phyloP scores from a whole-genome alignment of 805 yeast species.

The Candida vaughaniae region DNA sequence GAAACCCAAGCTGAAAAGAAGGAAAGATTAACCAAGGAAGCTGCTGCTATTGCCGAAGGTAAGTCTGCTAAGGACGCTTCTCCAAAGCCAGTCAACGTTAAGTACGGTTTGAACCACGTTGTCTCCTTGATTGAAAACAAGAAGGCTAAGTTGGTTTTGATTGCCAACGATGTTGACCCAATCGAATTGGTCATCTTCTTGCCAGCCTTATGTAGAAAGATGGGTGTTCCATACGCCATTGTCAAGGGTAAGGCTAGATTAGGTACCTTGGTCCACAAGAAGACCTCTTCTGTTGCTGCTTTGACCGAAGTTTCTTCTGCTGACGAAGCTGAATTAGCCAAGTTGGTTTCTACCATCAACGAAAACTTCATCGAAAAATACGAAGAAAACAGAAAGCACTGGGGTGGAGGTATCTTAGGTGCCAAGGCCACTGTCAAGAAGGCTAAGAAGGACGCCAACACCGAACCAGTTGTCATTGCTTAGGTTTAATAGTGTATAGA shows the following conservation, averaged over 20 bases:
- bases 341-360: slow-evolving; percentile 88
- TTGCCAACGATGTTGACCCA: slow-evolving; percentile 99
- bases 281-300: slow-evolving; percentile 97
- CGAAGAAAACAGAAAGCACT: slow-evolving; percentile 96
- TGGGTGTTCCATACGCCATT: slow-evolving; percentile 99
- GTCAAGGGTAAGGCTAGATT: slow-evolving; percentile 61
- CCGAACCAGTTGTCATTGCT: slow-evolving; percentile 67
- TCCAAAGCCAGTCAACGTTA: slow-evolving; percentile 94
- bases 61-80: slow-evolving; percentile 95
- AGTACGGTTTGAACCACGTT: slow-evolving; percentile 99
- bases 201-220: slow-evolving; percentile 98
- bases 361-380: slow-evolving; percentile 91
- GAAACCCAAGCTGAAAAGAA: slow-evolving; percentile 97
- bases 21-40: slow-evolving; percentile 98
- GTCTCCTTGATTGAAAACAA: slow-evolving; percentile 96
- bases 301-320: slow-evolving; percentile 91
- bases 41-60: slow-evolving; percentile 98
- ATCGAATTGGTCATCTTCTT: slow-evolving; percentile 95
- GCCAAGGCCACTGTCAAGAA: slow-evolving; percentile 85
- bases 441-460: slow-evolving; percentile 63
- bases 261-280: slow-evolving; percentile 95
- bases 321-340: slow-evolving; percentile 93
- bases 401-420: slow-evolving; percentile 99
- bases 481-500: no score
- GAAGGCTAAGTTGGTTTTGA: slow-evolving; percentile 95